Base-by-base conservation (phyloP, 306 rosid genomes). In the Castanospermum australe region DNA sequence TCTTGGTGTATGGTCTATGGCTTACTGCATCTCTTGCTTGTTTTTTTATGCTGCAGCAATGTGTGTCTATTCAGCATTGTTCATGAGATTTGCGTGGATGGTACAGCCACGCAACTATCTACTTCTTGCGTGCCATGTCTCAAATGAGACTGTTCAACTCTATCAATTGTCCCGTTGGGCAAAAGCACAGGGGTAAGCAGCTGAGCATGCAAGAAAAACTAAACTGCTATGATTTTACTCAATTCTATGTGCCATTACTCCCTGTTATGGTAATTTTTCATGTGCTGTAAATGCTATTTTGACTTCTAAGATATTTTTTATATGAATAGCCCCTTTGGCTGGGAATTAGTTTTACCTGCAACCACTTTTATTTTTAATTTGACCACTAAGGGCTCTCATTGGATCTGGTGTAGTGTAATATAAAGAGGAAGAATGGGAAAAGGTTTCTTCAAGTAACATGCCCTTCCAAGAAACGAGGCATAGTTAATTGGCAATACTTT, bases 81-180 rank as follows among this genome's bases (percentile, higher is more conserved):
- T 86, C 86, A 92, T 92, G 97, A 86, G 97, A 83, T 92, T 92
- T 65, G 88, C 94, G 68, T 92, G 92, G 92, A 89, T 92, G 94
- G 92, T 92, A 24, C 89, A 79, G 56, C 97, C 97, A 36, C 89
- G 94, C 44, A 92, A 92, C 78, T 85, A 83, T 75, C 80, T 84
- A 56, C 97, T 92, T 76, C 86, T 92, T 21, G 94, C 69, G 2
- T 92, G 90, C 35, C 97, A 92, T 82, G 89, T 51, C 52, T 80
- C 91, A 5, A 92, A 92, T 71, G 94, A 92, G 86, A 85, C 91
- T 21, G 94, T 88, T 55, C 97, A 92, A 75, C 88, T 92, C 65
- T 89, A 88, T 73, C 94, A 88, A 55, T 67, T 86, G 81, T 86
- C 94, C 18, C 90, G 97, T 51, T 89, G 93, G 90, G 84, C 85